Evolutionary conservation across 2,329 filamentous ascomycete genomes (phyloP), one percentile per base, ranked within the genome.

Genomic region (Aspergillus caelatus): DNA sequence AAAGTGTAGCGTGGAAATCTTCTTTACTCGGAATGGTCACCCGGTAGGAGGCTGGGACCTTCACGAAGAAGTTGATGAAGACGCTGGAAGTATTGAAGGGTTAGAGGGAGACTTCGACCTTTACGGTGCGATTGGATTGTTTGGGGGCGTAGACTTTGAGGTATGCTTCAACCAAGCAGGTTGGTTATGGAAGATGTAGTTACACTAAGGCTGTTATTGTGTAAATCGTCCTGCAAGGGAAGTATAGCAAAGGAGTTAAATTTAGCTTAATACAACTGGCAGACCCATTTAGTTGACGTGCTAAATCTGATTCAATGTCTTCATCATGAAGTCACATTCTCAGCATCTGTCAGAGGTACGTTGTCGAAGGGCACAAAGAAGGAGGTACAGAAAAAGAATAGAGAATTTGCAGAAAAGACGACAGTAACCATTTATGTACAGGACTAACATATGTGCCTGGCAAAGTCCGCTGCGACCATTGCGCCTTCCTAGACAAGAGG

Each of bases 71-170:
- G 69, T 82, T 50, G 87, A 89, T 74, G 73, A 72, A 56, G 81
- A 83, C 69, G 63, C 88, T 83, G 69, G 90, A 80, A 56, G 87
- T 83, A 46, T 91, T 82, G 32, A 87, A 84, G 68, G 90, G 81
- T 74, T 93, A 83, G 75, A 92, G 88, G 71, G 90, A 81, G 73
- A 93, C 87, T 69, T 90, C 66, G 87, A 89, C 72, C 67, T 89
- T 52, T 86, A 87, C 72, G 83, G 82, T 48, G 86, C 87, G 2
- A 78, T 89, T 60, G 87, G 87, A 4, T 76, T 87, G 26, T 89
- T 88, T 74, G 87, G 87, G 4, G 84, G 80, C n/a, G 84, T 88
- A 21, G 85, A 88, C 58, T 86, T 88, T 62, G 85, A 88, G 66
- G 81, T 83, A 16, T 81, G 78, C 55, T 86, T 87, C 71, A 76